Percentiles rank a stretch among this genome's conserved stretches.
Conservation (phyloP, 108 stramenopile genomes). For the Cyclotella cryptica region DNA sequence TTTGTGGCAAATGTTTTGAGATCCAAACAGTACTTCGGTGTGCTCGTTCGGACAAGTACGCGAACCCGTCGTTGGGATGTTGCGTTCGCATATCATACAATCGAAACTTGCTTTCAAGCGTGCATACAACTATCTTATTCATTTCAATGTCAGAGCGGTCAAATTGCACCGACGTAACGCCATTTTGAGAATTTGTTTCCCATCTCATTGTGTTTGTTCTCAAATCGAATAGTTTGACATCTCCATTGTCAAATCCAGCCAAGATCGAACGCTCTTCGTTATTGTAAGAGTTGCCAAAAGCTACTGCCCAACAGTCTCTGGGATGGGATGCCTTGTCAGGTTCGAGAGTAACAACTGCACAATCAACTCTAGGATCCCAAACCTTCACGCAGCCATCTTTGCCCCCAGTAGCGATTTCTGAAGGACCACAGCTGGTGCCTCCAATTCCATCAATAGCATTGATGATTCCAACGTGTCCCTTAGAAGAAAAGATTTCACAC, state of each 20-base stretch:
- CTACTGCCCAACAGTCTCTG: conserved; percentile 90
- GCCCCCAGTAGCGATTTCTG: conserved; percentile 88
- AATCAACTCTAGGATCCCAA: conserved; percentile 79
- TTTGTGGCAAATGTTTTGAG: conserved; percentile 84
- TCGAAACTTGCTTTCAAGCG: conserved; percentile 87
- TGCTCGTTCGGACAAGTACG: conserved; percentile 72
- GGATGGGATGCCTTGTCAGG: conserved; percentile 71
- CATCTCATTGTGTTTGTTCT: conserved; percentile 74
- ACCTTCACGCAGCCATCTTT: conserved; percentile 89
- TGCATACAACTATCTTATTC: conserved; percentile 90
- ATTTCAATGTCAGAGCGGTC: conserved; percentile 91
- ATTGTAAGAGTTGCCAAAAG: conserved; percentile 85
- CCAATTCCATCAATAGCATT: conserved; percentile 89
- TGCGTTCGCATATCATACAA: conserved; percentile 82
- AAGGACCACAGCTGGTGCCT: conserved; percentile 79
- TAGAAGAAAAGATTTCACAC: conserved; percentile 54
- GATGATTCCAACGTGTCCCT: conserved; percentile 73
- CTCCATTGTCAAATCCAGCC: conserved; percentile 93
- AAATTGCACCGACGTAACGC: conserved; percentile 86
- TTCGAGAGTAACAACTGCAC: conserved; percentile 73
- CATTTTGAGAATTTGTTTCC: conserved; percentile 88
- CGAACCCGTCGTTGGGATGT: conserved; percentile 80
- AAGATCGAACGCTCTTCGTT: conserved; percentile 83
- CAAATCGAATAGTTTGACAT: conserved; percentile 89
- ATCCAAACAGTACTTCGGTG: conserved; percentile 86